phyloP scores from a whole-genome alignment of 2,329 filamentous ascomycete species.

The Calonectria honghensis region DNA sequence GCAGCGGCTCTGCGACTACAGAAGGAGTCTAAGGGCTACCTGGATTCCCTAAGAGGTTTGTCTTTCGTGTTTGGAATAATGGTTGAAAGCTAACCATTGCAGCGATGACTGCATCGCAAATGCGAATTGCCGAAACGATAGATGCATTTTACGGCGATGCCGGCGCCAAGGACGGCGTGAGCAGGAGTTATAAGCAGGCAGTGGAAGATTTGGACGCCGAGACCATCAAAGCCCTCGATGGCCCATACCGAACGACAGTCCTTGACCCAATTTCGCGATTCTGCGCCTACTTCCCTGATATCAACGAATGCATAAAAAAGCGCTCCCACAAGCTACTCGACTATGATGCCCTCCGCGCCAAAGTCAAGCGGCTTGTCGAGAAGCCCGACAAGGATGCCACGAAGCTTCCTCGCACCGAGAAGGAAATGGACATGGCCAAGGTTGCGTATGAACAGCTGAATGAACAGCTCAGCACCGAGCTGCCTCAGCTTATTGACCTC shows the following conservation, averaged over 20 bases:
- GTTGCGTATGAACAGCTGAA: constrained; percentile 97
- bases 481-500: constrained; percentile 96
- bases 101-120: constrained; percentile 99
- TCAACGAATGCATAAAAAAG: constrained; percentile 99
- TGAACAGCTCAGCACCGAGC: constrained; percentile 93
- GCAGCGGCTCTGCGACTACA: constrained; percentile 92
- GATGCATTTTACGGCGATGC: constrained; percentile 99
- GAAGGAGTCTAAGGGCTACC: constrained; percentile 98
- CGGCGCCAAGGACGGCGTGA: constrained; percentile 95
- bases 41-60: constrained; percentile 92
- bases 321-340: constrained; percentile 98
- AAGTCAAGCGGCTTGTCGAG: constrained; percentile 97
- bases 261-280: constrained; percentile 96
- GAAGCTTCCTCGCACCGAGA: constrained; percentile 95
- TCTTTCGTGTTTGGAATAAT: neutral
- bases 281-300: constrained; percentile 98
- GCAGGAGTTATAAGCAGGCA: constrained; percentile 97
- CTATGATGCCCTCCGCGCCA: constrained; percentile 95
- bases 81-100: constrained; percentile 43
- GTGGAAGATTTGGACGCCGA: constrained; percentile 98
- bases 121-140: constrained; percentile 99
- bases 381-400: constrained; percentile 99
- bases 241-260: constrained; percentile 94
- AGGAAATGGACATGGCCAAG: constrained; percentile 96
- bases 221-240: constrained; percentile 98